A percentile compares a stretch with the other conserved stretches of the same genome.
phyloP scores from a whole-genome alignment of 495 filamentous ascomycete species.

The Neurospora sp. region DNA sequence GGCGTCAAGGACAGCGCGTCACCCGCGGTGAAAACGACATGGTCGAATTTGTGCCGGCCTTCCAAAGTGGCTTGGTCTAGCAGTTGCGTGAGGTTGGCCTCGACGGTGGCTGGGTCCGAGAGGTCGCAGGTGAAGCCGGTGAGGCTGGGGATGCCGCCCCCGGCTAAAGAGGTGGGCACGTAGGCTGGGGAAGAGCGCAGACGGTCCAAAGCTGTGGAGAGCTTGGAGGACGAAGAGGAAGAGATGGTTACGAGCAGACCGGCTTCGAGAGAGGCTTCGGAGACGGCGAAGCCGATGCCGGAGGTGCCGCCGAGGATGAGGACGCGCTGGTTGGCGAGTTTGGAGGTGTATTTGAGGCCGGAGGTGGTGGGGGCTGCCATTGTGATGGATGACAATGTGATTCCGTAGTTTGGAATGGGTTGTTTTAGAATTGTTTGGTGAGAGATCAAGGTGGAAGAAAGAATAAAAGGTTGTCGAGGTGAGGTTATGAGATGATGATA shows the following conservation, averaged over 20 bases:
- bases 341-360: slow-evolving; percentile 14
- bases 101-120: slow-evolving; percentile 28
- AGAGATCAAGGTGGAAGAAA: not conserved
- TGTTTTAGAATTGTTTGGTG: not conserved
- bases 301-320: slow-evolving; percentile 46
- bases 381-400: not conserved
- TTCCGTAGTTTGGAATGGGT: not conserved
- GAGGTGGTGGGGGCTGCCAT: not conserved
- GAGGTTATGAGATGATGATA: not conserved
- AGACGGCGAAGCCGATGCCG: slow-evolving; percentile 48
- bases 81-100: slow-evolving; percentile 31
- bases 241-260: slow-evolving; percentile 42
- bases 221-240: slow-evolving; percentile 33
- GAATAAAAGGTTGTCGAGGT: not conserved
- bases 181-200: slow-evolving; percentile 26
- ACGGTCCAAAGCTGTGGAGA: slow-evolving; percentile 26
- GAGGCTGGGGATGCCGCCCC: not conserved
- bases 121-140: slow-evolving; percentile 44
- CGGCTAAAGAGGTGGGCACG: slow-evolving; percentile 5
- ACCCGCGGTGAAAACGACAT: slow-evolving; percentile 52
- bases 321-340: slow-evolving; percentile 29
- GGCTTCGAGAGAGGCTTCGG: slow-evolving; percentile 38
- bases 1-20: slow-evolving; percentile 26
- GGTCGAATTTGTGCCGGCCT: slow-evolving; percentile 35
- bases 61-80: slow-evolving; percentile 27